Evolutionary conservation across 176 grass and related monocot species (phyloP).

Genomic region (Triticum aestivum): DNA sequence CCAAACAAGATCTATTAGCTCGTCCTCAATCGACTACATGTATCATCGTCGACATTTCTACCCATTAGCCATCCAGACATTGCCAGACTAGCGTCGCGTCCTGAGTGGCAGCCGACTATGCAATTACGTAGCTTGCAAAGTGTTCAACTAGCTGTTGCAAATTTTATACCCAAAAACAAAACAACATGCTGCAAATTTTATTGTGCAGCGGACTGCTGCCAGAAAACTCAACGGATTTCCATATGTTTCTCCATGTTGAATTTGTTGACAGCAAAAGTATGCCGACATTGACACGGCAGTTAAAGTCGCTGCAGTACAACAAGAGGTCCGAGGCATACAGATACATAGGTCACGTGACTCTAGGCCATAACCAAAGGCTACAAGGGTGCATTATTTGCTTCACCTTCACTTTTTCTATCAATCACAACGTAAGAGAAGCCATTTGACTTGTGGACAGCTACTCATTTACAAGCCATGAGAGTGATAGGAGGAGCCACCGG

Average conservation of each 20-base stretch:
- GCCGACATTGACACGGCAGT: neutral
- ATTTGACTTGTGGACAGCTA: neutral
- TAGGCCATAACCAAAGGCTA: conserved; percentile 31
- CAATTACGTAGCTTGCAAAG: neutral
- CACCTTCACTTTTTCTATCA: conserved; percentile 7
- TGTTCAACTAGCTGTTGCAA: neutral
- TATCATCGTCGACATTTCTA: no score
- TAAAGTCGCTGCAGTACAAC: neutral
- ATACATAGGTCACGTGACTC: conserved; percentile 12
- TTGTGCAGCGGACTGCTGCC: neutral
- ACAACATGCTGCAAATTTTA: no score
- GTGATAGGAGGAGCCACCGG: neutral
- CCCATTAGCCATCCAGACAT: no score
- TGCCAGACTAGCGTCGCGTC: no score
- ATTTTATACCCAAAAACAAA: neutral
- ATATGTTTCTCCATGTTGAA: neutral
- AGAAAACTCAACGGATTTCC: neutral
- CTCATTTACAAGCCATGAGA: conserved; percentile 17
- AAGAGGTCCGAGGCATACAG: neutral
- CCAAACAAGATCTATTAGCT: no score
- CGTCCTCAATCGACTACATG: no score
- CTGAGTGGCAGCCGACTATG: no score
- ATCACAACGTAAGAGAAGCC: neutral
- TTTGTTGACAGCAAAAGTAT: neutral
- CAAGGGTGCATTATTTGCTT: neutral